Base-by-base conservation (phyloP, 306 rosid genomes). In the Sphenostylis stenocarpa region DNA sequence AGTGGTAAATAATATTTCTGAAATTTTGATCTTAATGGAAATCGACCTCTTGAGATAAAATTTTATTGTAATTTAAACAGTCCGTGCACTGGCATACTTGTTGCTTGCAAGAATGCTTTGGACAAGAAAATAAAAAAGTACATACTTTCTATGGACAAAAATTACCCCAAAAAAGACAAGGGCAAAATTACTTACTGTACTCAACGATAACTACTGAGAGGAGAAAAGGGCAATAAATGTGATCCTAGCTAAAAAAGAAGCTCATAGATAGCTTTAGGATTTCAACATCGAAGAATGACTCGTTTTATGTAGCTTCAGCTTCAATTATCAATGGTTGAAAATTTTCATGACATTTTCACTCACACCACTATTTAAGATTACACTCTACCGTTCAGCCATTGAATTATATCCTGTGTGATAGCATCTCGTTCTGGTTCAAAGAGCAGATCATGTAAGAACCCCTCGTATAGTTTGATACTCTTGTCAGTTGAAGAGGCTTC, bases 401-500 rank as follows among this genome's bases (percentile, higher is more conserved):
- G 88, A 67, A 93, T 83, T 53, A 93, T 89, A 70, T 85, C 88
- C 43, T 67, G 67, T n/a, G 78, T 45, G 60, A 93, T 81, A 9
- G 51, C 82, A 24, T 91, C 88, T 51, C 89, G 76, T 67, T 89
- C 98, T 4, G 90, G 96, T 83, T 93, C 96, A 63, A 91, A 89
- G 23, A 93, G 95, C 31, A 91, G 91, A 75, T 93, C 95, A 73
- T 93, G 98, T 43, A 88, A 74, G 3, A 84, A 77, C 6, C 91
- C 98, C 26, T 86, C 84, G 38, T 82, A 87, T 77, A 93, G 73
- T 73, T 78, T 89, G 82, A 93, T 88, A 57, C 81, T 63, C 84
- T 93, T 93, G 84, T 93, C 98, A 15, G 76, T 33, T 34, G 98
- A 91, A 20, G 91, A 82, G 48, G 96, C 98, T 84, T 89, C 93